phyloP scores from a whole-genome alignment of 768 basidiomycete species.

The Boletus reticuloceps region DNA sequence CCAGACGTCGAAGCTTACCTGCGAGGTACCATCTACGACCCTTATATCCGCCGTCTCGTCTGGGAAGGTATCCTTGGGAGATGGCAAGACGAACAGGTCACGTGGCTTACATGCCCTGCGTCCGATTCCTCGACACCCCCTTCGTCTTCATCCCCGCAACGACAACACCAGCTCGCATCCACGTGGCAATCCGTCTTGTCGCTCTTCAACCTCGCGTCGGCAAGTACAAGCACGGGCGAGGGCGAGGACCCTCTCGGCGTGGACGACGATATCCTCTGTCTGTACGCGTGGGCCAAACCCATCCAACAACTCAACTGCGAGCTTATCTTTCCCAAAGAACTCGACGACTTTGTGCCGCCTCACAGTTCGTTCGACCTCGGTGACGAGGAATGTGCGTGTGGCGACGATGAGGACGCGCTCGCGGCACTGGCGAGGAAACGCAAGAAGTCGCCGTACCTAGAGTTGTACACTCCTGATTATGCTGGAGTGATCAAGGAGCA shows the following conservation, averaged over 20 bases:
- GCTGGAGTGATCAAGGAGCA: conserved; percentile 61
- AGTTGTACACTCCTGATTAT: conserved; percentile 83
- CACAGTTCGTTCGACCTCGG: neutral
- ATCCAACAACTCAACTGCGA: conserved; percentile 80
- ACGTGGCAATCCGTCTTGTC: conserved; percentile 27
- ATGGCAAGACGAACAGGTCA: conserved; percentile 11
- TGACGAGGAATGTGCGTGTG: no score
- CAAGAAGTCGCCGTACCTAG: conserved; percentile 44
- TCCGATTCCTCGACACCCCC: no score
- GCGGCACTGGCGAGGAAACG: neutral
- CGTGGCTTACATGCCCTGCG: conserved; percentile 65
- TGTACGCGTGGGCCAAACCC: conserved; percentile 73
- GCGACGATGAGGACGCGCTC: neutral
- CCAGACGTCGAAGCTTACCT: conserved; percentile 63
- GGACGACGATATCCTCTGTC: conserved; percentile 66
- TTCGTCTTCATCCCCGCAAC: neutral
- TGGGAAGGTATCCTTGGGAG: conserved; percentile 71
- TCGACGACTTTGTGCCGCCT: conserved; percentile 48
- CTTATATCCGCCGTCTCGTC: conserved; percentile 85
- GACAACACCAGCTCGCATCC: conserved; percentile 9
- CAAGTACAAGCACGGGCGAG: neutral
- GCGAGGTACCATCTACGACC: conserved; percentile 81
- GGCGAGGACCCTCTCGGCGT: conserved; percentile 24
- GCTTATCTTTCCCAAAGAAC: conserved; percentile 72
- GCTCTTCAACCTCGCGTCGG: neutral